Conservation (phyloP, 108 stramenopile species). For the Skeletonema marinoi region DNA sequence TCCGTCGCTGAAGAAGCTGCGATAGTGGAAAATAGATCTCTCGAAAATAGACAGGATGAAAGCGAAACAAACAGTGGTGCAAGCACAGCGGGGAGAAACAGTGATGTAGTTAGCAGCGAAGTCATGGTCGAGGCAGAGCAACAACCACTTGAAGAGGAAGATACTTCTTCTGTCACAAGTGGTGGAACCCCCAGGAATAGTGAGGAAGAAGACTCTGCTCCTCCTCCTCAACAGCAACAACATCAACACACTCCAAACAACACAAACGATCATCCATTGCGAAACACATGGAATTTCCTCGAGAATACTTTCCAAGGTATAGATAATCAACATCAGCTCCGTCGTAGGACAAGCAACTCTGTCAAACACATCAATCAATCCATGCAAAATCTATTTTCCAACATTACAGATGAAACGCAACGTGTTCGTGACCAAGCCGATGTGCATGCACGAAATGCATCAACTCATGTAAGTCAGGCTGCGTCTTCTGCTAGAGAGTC, state of each 20-base stretch:
- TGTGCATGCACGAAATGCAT: constrained; percentile 9
- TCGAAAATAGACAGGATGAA: neutral
- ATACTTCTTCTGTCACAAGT: neutral
- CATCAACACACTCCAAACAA: neutral
- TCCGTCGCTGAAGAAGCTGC: neutral
- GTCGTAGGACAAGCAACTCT: constrained; percentile 8
- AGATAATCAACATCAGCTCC: constrained; percentile 25
- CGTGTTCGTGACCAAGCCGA: constrained; percentile 22
- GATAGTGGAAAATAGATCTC: neutral
- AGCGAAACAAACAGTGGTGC: neutral
- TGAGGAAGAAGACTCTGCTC: neutral
- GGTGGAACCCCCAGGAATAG: neutral
- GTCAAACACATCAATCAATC: constrained; percentile 19
- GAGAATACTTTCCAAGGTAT: constrained; percentile 16
- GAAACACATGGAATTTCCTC: constrained; percentile 23
- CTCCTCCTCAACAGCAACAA: neutral
- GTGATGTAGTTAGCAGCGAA: neutral
- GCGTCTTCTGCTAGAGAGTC: constrained; percentile 16
- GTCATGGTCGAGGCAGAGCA: neutral
- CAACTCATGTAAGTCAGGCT: neutral
- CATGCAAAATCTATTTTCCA: constrained; percentile 13
- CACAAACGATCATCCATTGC: neutral
- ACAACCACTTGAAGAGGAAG: neutral
- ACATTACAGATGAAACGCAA: constrained; percentile 25
- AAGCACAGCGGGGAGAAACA: neutral